Evolutionary conservation across 768 basidiomycete species (phyloP).

Genomic region (Collybia sp.): DNA sequence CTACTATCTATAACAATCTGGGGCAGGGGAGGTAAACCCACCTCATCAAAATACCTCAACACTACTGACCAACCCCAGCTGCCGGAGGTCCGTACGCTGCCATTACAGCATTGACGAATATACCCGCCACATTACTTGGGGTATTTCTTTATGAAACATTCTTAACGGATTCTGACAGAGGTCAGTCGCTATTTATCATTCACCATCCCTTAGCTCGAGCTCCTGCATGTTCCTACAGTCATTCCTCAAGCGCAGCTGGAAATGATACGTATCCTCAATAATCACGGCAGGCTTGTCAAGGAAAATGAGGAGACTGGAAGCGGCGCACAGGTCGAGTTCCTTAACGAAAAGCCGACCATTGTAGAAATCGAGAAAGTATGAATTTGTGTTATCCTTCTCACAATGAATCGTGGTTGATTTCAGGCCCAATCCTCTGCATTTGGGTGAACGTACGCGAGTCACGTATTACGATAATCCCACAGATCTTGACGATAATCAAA

Average conservation of each 20-base stretch:
- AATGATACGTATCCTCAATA: background rate
- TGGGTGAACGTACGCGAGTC: no score
- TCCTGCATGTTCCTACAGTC: background rate
- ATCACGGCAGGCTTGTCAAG: background rate
- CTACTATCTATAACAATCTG: constrained; percentile 59
- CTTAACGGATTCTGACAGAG: constrained; percentile 54
- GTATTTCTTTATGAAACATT: constrained; percentile 52
- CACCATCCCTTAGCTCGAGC: background rate
- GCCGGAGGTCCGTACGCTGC: constrained; percentile 54
- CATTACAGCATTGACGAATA: constrained; percentile 59
- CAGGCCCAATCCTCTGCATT: no score
- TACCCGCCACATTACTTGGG: constrained; percentile 57
- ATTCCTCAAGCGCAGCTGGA: background rate
- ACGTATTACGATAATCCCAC: no score
- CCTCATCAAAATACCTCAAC: no score
- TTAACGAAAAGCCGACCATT: no score
- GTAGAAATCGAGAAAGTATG: no score
- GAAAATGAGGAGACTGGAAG: background rate
- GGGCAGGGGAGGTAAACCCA: constrained; percentile 35
- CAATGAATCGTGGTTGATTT: no score
- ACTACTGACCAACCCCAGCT: constrained; percentile 22
- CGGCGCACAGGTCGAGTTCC: background rate
- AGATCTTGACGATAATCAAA: no score
- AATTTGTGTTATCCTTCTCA: no score
- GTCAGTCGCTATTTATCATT: constrained; percentile 30